Percentiles rank a stretch among this genome's conserved stretches.
Conservation (phyloP, 257 asterid genomes). For the Solanum arcanum region DNA sequence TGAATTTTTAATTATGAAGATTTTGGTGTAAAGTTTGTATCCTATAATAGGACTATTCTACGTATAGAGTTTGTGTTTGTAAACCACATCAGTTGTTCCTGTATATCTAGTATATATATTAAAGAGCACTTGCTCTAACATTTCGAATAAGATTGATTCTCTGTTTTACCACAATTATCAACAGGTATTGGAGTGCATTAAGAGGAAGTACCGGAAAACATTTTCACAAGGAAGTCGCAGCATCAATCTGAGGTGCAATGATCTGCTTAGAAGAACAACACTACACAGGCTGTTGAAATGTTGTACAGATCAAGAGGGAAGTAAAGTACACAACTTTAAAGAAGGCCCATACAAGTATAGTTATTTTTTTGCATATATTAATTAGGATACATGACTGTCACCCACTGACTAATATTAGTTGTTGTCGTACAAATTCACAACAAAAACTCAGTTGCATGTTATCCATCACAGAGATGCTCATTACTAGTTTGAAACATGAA, state of each 20-base stretch:
- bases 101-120: no score
- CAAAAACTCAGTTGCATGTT: neutral
- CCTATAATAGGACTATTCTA: neutral
- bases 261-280: neutral
- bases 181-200: no score
- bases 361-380: no score
- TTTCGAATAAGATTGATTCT: no score
- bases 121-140: no score
- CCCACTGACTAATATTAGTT: no score
- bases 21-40: neutral
- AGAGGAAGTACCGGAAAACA: neutral
- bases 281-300: neutral
- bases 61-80: neutral
- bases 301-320: neutral
- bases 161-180: no score
- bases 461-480: neutral
- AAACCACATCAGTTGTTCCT: neutral
- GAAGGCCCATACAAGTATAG: neutral
- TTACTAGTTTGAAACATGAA: neutral
- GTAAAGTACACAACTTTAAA: neutral
- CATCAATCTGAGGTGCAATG: neutral
- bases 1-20: neutral
- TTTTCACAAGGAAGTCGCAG: neutral
- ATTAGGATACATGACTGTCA: no score
- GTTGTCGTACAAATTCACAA: neutral